These are phyloP conservation scores for Talaromyces sp. DNA, from an alignment of 2,329 filamentous ascomycete genomes.

Conservation along the genomic window DNA sequence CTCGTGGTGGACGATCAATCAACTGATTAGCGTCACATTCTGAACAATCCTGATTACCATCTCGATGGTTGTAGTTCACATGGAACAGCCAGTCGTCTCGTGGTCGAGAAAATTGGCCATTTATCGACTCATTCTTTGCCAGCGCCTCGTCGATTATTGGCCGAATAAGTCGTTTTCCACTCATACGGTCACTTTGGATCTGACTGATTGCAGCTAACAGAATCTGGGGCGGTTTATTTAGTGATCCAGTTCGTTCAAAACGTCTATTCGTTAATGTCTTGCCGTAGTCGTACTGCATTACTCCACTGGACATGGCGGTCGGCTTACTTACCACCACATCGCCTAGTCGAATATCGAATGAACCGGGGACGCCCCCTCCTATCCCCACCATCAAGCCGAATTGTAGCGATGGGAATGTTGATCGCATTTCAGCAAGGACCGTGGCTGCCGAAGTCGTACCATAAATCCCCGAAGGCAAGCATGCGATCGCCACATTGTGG, in stretches of 20 bases:
- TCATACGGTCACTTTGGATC: background rate
- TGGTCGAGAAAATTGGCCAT: no score
- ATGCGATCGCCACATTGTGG: background rate
- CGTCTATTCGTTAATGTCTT: background rate
- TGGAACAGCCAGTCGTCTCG: background rate
- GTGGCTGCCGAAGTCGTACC: background rate
- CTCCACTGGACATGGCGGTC: background rate
- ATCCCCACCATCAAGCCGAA: conserved; percentile 1
- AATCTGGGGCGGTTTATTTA: background rate
- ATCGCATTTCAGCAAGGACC: background rate
- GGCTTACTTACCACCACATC: conserved; percentile 2
- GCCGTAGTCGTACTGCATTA: conserved; percentile 2
- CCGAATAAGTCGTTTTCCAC: no score
- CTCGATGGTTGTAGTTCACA: background rate
- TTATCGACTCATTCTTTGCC: no score
- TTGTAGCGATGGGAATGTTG: background rate
- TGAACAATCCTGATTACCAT: background rate
- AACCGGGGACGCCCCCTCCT: background rate
- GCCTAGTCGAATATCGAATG: background rate
- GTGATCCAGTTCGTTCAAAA: background rate
- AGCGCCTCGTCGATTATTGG: no score
- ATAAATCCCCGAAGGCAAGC: background rate
- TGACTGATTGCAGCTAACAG: background rate
- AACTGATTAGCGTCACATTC: background rate
- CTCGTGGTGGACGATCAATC: conserved; percentile 8